Evolutionary conservation across 768 basidiomycete genomes (phyloP).

Genomic region (Postia placenta): DNA sequence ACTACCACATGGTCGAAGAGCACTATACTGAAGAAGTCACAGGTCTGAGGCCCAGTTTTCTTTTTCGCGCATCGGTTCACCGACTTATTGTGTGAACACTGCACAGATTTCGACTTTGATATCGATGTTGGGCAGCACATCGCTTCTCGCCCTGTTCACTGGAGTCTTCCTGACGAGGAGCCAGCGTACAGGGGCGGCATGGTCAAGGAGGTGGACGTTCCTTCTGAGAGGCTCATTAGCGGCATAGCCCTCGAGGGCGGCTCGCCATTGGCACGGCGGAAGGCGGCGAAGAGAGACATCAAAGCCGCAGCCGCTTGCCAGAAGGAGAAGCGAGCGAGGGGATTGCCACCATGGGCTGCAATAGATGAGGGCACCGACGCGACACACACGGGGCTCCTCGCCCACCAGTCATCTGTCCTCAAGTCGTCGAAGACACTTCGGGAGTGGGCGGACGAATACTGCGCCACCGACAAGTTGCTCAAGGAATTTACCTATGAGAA

Average conservation of each 20-base stretch:
- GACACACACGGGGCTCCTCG: neutral
- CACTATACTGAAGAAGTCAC: constrained; percentile 51
- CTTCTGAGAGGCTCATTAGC: too few relatives aligned
- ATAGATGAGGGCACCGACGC: neutral
- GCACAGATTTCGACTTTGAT: constrained; percentile 54
- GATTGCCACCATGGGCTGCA: constrained; percentile 46
- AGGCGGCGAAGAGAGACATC: constrained; percentile 35
- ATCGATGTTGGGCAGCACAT: constrained; percentile 47
- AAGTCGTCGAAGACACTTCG: constrained; percentile 57
- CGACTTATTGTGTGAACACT: too few relatives aligned
- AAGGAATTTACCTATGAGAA: constrained; percentile 79
- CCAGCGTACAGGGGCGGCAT: constrained; percentile 63
- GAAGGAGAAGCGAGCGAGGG: constrained; percentile 36
- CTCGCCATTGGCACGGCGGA: constrained; percentile 21
- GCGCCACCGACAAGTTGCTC: constrained; percentile 57
- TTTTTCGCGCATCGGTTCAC: too few relatives aligned
- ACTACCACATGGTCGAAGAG: constrained; percentile 33
- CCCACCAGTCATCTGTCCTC: constrained; percentile 24
- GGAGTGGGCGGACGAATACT: constrained; percentile 83
- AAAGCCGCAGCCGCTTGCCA: constrained; percentile 41
- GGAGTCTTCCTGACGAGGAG: constrained; percentile 56
- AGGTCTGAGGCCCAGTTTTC: constrained; percentile 25
- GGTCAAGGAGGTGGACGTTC: constrained; percentile 46
- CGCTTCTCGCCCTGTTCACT: constrained; percentile 38
- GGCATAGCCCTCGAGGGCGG: neutral